Evolutionary conservation across 306 rosid species (phyloP), one percentile per base, ranked within the genome.

Genomic region (Prunus salicina): DNA sequence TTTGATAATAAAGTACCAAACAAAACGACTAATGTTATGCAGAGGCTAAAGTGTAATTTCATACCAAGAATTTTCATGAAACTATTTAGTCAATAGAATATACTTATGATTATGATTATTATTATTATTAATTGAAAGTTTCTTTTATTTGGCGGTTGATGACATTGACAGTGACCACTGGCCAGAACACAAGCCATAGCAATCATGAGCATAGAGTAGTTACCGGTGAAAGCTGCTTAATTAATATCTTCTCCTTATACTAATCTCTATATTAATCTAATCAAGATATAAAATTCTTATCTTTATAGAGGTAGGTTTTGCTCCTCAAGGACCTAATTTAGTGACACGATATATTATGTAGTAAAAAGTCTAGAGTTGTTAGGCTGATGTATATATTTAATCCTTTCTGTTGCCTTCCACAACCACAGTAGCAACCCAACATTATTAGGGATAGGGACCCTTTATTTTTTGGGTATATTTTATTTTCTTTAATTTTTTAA

Each of bases 341-440:
- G 27, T 56, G 12, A 56, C 27, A n/a, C 27, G 7, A n/a, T 8
- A n/a, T 6, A 12, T 55, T 2, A 55, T 18, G 4, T 55, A 55
- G 61, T n/a, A 4, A 55, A 56, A 11, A 30, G 34, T 45, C 60
- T 19, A 6, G 49, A 70, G 63, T 70, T 70, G 74, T 53, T 52
- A 52, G 52, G 49, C 75, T 30, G 12, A 71, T 43, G 28, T 12
- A 43, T 43, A 20, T 19, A 55, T 24, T 62, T 62, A 62, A 28
- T 11, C 8, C 6, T n/a, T n/a, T 41, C 41, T 41, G 55, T 55
- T 72, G 76, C 67, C 45, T 38, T 41, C 55, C 25, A 24, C 67
- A 41, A 41, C 67, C 32, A 55, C 22, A 55, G 24, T 68, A 30
- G 74, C 34, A 53, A 71, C 76, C 76, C 16, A 51, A 8, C 69